phyloP scores from a whole-genome alignment of 2,329 filamentous ascomycete species.

The Ceratocystis harringtonii region DNA sequence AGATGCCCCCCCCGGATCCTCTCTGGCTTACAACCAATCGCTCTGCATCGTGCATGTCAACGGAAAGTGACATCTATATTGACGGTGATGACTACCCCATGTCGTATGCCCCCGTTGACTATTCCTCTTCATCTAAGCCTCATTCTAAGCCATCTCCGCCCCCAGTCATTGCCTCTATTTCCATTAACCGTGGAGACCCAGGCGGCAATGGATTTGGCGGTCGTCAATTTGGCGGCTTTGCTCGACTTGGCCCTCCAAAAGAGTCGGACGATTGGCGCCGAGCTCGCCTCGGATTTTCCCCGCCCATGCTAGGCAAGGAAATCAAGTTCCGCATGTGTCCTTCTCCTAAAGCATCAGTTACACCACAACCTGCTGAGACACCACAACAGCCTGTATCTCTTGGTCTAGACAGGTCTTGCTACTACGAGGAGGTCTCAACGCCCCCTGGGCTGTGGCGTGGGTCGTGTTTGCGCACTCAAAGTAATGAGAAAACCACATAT shows the following conservation, averaged over 20 bases:
- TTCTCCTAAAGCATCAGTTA: constrained; percentile 60
- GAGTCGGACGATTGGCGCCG: constrained; percentile 8
- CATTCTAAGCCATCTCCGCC: background rate
- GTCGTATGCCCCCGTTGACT: constrained; percentile 23
- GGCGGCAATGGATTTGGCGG: background rate
- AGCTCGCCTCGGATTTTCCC: constrained; percentile 43
- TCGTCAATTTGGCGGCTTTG: constrained; percentile 9
- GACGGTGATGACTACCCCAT: constrained; percentile 22
- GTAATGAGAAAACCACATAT: constrained; percentile 10
- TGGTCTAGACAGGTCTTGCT: background rate
- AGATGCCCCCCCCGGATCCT: constrained; percentile 25
- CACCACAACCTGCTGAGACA: background rate
- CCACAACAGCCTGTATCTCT: background rate
- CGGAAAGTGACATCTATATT: constrained; percentile 10
- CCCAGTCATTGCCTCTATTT: background rate
- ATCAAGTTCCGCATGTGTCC: constrained; percentile 66
- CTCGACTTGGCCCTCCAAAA: constrained; percentile 2
- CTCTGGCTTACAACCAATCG: constrained; percentile 24
- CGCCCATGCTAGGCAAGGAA: constrained; percentile 78
- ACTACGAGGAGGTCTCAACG: constrained; percentile 5
- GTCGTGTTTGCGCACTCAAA: constrained; percentile 36
- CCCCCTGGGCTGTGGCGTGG: constrained; percentile 57
- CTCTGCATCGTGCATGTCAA: constrained; percentile 5
- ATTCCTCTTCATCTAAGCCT: background rate
- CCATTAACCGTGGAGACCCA: background rate